Conservation (phyloP, 1,284 basidiomycete species). For the Phenoliferia sp. region DNA sequence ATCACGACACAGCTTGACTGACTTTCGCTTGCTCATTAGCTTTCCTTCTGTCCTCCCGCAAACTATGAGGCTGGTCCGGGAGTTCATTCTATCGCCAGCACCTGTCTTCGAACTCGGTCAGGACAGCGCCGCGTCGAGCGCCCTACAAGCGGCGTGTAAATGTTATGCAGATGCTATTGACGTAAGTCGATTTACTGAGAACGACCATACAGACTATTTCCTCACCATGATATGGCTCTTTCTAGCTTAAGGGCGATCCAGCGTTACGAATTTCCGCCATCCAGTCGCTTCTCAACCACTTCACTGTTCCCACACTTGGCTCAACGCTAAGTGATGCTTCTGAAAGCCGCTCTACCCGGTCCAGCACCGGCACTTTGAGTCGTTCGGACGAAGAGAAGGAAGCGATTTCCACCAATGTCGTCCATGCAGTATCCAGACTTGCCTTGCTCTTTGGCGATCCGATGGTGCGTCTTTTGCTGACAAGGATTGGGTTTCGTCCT, state of each 20-base stretch:
- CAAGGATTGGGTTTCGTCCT: background rate
- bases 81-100: slow-evolving; percentile 8
- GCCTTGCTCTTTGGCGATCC: slow-evolving; percentile 75
- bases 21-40: background rate
- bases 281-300: slow-evolving; percentile 28
- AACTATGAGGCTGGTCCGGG: slow-evolving; percentile 1
- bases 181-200: background rate
- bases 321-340: background rate
- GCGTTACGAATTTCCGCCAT: slow-evolving; percentile 4
- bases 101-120: slow-evolving; percentile 7
- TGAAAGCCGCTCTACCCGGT: background rate
- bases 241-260: background rate
- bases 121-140: background rate
- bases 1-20: background rate
- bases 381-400: background rate
- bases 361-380: background rate
- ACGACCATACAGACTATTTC: background rate
- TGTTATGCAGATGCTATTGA: slow-evolving; percentile 4
- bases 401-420: slow-evolving; percentile 8
- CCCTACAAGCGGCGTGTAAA: background rate
- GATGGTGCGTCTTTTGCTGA: slow-evolving; percentile 53
- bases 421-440: slow-evolving; percentile 65
- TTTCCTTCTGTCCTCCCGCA: slow-evolving; percentile 1
- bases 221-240: background rate
- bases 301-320: slow-evolving; percentile 4